These are phyloP conservation scores for Fraxinus ornus DNA, from an alignment of 305 asterid genomes.

Conservation along the genomic window DNA sequence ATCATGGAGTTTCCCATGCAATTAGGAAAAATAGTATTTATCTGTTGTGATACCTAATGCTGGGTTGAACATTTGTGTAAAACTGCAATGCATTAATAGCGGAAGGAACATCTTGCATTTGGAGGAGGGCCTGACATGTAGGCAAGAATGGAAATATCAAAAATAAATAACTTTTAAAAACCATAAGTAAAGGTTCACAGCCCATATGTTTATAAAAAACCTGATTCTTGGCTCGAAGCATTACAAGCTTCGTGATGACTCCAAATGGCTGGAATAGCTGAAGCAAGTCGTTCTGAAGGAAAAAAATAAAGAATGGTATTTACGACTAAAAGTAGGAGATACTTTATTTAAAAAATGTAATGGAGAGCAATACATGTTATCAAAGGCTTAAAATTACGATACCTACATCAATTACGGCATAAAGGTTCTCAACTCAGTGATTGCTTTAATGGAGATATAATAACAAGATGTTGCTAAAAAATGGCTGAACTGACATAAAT, in stretches of 20 bases:
- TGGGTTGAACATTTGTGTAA: slow-evolving; percentile 81
- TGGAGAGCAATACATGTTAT: background rate
- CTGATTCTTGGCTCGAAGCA: slow-evolving; percentile 99
- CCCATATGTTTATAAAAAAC: slow-evolving; percentile 37
- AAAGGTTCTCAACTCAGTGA: background rate
- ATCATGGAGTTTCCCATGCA: slow-evolving; percentile 22
- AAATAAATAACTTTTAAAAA: slow-evolving; percentile 12
- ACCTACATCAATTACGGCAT: background rate
- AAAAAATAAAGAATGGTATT: slow-evolving; percentile 16
- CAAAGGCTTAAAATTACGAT: background rate
- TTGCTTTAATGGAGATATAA: background rate
- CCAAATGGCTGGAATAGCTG: slow-evolving; percentile 99
- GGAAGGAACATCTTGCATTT: slow-evolving; percentile 92
- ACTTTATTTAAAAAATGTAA: background rate
- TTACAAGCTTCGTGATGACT: slow-evolving; percentile 81
- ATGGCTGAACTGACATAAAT: background rate
- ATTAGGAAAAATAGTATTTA: background rate
- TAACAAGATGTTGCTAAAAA: background rate
- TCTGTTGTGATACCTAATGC: slow-evolving; percentile 61
- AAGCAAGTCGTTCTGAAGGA: slow-evolving; percentile 80
- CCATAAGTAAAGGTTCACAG: slow-evolving; percentile 14
- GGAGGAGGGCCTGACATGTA: slow-evolving; percentile 79
- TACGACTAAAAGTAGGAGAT: slow-evolving; percentile 6
- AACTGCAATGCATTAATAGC: slow-evolving; percentile 86
- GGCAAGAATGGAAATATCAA: slow-evolving; percentile 14